These are phyloP conservation scores for Platanthera zijinensis DNA, from an alignment of 106 monocot genomes.

Conservation along the genomic window DNA sequence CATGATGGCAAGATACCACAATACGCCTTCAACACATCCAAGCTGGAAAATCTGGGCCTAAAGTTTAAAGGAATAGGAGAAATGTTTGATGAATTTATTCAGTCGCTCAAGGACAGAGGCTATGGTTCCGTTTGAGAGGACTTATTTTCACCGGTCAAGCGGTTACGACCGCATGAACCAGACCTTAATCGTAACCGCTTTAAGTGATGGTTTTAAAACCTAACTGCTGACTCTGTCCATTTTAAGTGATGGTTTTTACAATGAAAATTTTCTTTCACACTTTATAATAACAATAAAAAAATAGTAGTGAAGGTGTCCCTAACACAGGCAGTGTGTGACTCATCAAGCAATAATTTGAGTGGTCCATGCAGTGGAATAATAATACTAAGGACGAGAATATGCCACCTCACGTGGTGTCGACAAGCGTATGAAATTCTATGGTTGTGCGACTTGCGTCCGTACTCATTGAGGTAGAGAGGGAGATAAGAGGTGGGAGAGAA, in stretches of 20 bases:
- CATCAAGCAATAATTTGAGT: too few species aligned
- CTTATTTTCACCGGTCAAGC: too few species aligned
- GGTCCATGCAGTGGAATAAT: neutral
- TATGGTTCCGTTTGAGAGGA: too few species aligned
- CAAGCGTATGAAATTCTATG: neutral
- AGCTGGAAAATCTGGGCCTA: constrained; percentile 45
- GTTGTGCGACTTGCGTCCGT: neutral
- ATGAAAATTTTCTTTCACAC: too few species aligned
- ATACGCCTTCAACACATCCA: constrained; percentile 49
- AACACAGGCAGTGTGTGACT: too few species aligned
- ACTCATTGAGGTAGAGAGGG: neutral
- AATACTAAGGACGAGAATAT: neutral
- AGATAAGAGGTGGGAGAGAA: neutral
- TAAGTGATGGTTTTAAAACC: too few species aligned
- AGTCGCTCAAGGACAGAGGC: constrained; percentile 53
- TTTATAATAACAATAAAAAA: too few species aligned
- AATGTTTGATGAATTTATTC: constrained; percentile 79
- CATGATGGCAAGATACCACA: constrained; percentile 17
- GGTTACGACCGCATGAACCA: too few species aligned
- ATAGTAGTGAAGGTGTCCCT: too few species aligned
- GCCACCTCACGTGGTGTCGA: neutral
- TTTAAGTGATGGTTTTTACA: neutral
- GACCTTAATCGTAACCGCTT: too few species aligned
- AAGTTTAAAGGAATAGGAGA: constrained; percentile 59
- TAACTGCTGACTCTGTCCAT: neutral